Evolutionary conservation across 495 filamentous ascomycete species (phyloP).

Genomic region (Aspergillus diversus): DNA sequence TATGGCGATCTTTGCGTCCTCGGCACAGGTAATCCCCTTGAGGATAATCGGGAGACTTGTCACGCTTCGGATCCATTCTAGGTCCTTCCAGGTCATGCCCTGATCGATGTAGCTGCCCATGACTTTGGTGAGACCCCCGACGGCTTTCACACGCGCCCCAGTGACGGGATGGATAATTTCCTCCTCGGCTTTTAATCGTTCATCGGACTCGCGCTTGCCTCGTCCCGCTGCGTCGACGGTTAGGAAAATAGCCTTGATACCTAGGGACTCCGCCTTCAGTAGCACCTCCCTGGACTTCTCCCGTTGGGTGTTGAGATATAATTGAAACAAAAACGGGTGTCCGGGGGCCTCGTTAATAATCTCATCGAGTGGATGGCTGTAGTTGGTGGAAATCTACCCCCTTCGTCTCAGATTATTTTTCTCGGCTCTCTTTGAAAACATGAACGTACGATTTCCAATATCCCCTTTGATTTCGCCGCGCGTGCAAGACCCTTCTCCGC

Average conservation of each 20-base stretch:
- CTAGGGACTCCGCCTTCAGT: constrained; percentile 40
- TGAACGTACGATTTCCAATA: constrained; percentile 9
- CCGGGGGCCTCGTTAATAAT: constrained; percentile 3
- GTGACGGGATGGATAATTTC: constrained; percentile 18
- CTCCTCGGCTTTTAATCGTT: constrained; percentile 56
- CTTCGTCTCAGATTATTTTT: neutral
- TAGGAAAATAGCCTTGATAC: constrained; percentile 63
- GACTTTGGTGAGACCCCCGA: constrained; percentile 61
- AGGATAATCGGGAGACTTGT: constrained; percentile 63
- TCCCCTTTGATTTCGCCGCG: constrained; percentile 6
- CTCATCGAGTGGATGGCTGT: constrained; percentile 5
- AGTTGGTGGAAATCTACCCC: constrained; percentile 12
- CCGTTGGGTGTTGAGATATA: constrained; percentile 73
- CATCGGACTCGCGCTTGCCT: constrained; percentile 86
- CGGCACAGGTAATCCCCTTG: constrained; percentile 66
- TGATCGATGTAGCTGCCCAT: constrained; percentile 69
- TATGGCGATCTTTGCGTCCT: constrained; percentile 61
- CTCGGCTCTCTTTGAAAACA: neutral
- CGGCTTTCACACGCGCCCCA: constrained; percentile 53
- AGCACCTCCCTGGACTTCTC: constrained; percentile 56
- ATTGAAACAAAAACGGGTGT: constrained; percentile 64
- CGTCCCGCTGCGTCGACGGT: constrained; percentile 84
- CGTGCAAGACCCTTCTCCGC: constrained; percentile 10
- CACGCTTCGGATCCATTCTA: constrained; percentile 70
- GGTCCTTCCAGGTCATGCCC: constrained; percentile 74